These are phyloP conservation scores for Mycena olivaceomarginata DNA, from an alignment of 768 basidiomycete genomes.

Conservation along the genomic window DNA sequence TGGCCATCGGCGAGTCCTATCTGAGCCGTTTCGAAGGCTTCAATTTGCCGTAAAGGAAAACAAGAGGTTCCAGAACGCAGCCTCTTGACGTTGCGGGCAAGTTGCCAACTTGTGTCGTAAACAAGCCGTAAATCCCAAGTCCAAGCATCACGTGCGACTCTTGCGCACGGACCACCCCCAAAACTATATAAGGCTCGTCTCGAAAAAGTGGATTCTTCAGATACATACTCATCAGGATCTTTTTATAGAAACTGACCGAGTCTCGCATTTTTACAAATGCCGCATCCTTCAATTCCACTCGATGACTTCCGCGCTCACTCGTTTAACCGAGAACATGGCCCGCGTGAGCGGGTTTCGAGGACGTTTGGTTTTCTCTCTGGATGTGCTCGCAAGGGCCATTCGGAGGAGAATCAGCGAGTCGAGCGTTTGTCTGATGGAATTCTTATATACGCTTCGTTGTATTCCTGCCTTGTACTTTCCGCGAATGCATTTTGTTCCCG, in stretches of 20 bases:
- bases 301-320: conserved; percentile 75
- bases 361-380: conserved; percentile 64
- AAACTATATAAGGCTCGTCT: conserved; percentile 55
- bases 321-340: conserved; percentile 77
- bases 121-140: too few relatives aligned
- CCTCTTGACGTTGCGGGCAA: too few relatives aligned
- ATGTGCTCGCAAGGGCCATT: conserved; percentile 48
- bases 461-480: background rate
- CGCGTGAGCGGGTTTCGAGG: conserved; percentile 64
- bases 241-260: conserved; percentile 85
- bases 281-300: conserved; percentile 77
- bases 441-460: background rate
- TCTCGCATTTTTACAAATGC: conserved; percentile 84
- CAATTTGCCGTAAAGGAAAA: too few relatives aligned
- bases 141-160: conserved; percentile 27
- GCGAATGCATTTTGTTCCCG: too few relatives aligned
- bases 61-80: too few relatives aligned
- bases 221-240: conserved; percentile 86
- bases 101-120: too few relatives aligned
- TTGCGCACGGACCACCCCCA: conserved; percentile 58
- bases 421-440: conserved; percentile 75
- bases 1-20: too few relatives aligned
- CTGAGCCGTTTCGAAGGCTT: too few relatives aligned
- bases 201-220: conserved; percentile 59
- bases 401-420: conserved; percentile 62